Evolutionary conservation across 768 basidiomycete genomes (phyloP), one percentile per base, ranked within the genome.

Genomic region (Mycena vulgaris): DNA sequence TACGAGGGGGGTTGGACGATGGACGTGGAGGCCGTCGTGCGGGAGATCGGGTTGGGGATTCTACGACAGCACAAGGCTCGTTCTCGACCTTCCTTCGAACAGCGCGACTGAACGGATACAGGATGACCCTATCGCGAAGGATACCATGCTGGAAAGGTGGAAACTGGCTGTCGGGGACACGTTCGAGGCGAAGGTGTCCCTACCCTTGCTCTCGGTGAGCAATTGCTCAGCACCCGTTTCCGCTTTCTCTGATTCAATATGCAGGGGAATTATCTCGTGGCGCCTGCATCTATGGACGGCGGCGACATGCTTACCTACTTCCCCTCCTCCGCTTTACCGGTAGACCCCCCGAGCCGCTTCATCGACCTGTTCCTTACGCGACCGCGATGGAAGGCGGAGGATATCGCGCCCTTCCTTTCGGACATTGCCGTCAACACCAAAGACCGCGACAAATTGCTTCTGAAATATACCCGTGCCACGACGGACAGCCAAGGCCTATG

Each of bases 381-480:
- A 7, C 71, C 88, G 25, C 88, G 88, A 51, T 96, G 95, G 95
- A 90, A 87, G 75, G 87, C 86, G 8, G 90, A 93, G 16, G 95
- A 97, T 21, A 93, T 98, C 68, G 81, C 83, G 30, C 94, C 93
- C 5, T 99, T 97, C 82, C 82, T 99, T 16, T 80, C 84, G 8
- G 95, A 95, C 70, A 90, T 98, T 63, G 92, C 92, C 0, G 84
- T 96, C n/a, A 91, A 95, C 76, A 82, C 84, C 10, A 97, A 98
- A 80, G 95, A 95, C 76, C 86, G 94, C 45, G 97, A 99, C 78
- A 95, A 92, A 78, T 78, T 97, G 70, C 82, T 98, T 42, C 87
- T 95, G 48, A 98, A 96, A 82, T 94, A 93, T 76, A 94, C 94
- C 39, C 85, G 97, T 52, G 89, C 93, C 3, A 87, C 91, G 48